Evolutionary conservation across 2,329 filamentous ascomycete genomes (phyloP), one percentile per base, ranked within the genome.

Genomic region (Arachnomyces sp.): DNA sequence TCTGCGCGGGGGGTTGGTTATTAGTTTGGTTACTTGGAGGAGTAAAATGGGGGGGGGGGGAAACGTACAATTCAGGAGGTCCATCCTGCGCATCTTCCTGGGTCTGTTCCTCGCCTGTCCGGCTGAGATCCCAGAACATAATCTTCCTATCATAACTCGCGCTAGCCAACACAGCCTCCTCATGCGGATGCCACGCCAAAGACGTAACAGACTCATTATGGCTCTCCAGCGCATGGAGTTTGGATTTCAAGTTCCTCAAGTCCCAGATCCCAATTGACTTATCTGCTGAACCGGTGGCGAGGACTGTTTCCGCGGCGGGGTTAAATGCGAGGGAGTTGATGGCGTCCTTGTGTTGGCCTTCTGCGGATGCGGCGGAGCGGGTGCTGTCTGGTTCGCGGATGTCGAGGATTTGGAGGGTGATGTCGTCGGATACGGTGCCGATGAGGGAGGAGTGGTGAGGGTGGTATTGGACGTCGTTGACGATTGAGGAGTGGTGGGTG

Each of bases 261-360:
- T 98, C 92, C 88, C 92, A 98, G 41, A 98, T 75, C 8, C 84
- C 90, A 46, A 98, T 85, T 0, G 88, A 92, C 68, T 94, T 94
- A 61, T 98, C 92, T 1, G 86, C 88, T 18, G 90, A 96, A 2
- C 87, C 92, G 0, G 92, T 96, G 7, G 89, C 92, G 30, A 98
- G 73, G 29, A 94, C 74, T 28, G 84, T 85, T 58, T 98, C 90
- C n/a, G 82, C 84, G 25, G 81, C 82, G 0, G 89, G 89, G 57
- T 95, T 94, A 69, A 95, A 98, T 0, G 92, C 82, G 17, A 98
- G 71, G n/a, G 87, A 84, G 60, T 98, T 98, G 63, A 98, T 89
- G 13, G 90, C 90, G 61, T 96, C 92, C 7, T 76, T 76, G 58
- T 98, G 93, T 7, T 89, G 89, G 36, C 78, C 72, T 47, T 76